Conservation (phyloP, 2,329 filamentous ascomycete species). For the Diaporthe citrichinensis region DNA sequence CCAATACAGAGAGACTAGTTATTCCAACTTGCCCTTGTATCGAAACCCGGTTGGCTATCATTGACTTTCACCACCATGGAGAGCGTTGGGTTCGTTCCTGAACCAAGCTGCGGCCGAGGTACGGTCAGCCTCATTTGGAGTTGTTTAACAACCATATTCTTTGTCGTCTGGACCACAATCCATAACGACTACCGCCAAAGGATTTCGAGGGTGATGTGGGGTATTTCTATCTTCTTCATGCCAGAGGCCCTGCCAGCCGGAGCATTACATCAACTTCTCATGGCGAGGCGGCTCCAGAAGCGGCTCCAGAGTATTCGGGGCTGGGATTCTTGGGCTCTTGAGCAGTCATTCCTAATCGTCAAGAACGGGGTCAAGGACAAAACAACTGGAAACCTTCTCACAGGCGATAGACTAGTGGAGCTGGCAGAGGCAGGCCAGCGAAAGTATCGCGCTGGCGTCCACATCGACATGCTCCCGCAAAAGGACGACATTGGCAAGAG, state of each 20-base stretch:
- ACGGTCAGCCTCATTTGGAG: conserved; percentile 12
- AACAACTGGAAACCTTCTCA: background rate
- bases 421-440: background rate
- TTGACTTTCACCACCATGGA: background rate
- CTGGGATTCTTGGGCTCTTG: background rate
- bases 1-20: background rate
- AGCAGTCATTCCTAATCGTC: background rate
- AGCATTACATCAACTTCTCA: background rate
- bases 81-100: background rate
- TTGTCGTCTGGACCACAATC: background rate
- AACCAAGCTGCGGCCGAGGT: conserved; percentile 5
- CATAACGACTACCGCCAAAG: background rate
- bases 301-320: background rate
- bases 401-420: background rate
- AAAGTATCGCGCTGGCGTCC: background rate
- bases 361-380: background rate
- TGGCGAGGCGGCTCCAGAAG: background rate
- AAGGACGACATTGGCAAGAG: background rate
- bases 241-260: conserved; percentile 2
- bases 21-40: too few species aligned
- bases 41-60: background rate
- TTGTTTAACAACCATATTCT: background rate
- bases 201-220: background rate
- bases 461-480: background rate
- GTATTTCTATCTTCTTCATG: background rate